Conservation (phyloP, 106 monocot genomes). For the Chionographis japonica region DNA sequence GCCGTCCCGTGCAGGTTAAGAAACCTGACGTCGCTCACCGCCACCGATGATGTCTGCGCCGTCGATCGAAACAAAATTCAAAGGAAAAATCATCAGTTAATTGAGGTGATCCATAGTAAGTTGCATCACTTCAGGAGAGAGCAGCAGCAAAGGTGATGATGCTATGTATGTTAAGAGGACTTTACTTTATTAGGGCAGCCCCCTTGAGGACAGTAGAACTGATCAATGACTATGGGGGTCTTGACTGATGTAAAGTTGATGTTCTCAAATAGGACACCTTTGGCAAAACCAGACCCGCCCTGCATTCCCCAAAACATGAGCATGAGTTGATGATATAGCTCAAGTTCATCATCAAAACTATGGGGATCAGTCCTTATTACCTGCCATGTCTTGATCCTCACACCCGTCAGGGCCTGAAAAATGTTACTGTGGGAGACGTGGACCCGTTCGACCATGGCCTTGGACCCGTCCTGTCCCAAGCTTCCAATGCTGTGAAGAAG, state of each 20-base stretch:
- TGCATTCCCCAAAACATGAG: neutral
- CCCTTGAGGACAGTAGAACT: neutral
- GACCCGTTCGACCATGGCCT: neutral
- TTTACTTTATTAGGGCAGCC: neutral
- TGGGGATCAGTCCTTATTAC: slow-evolving; percentile 3
- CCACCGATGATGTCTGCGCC: neutral
- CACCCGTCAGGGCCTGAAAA: slow-evolving; percentile 8
- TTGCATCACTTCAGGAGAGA: neutral
- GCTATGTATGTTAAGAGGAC: neutral
- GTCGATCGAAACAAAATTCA: no score
- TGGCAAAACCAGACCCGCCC: slow-evolving; percentile 20
- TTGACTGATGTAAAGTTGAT: slow-evolving; percentile 4
- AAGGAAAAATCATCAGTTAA: neutral
- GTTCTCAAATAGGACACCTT: slow-evolving; percentile 1
- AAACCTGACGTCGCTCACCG: slow-evolving; percentile 1
- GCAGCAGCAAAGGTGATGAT: no score
- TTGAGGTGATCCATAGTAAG: neutral
- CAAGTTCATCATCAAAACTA: neutral
- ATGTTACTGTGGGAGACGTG: slow-evolving; percentile 12
- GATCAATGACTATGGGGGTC: slow-evolving; percentile 19
- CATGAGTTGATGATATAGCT: neutral
- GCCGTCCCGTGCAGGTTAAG: slow-evolving; percentile 7
- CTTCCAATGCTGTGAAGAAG: slow-evolving; percentile 20
- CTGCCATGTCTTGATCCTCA: slow-evolving; percentile 46
- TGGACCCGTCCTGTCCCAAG: slow-evolving; percentile 3